Conservation (phyloP, 2,329 filamentous ascomycete genomes). For the Fusarium secorum region DNA sequence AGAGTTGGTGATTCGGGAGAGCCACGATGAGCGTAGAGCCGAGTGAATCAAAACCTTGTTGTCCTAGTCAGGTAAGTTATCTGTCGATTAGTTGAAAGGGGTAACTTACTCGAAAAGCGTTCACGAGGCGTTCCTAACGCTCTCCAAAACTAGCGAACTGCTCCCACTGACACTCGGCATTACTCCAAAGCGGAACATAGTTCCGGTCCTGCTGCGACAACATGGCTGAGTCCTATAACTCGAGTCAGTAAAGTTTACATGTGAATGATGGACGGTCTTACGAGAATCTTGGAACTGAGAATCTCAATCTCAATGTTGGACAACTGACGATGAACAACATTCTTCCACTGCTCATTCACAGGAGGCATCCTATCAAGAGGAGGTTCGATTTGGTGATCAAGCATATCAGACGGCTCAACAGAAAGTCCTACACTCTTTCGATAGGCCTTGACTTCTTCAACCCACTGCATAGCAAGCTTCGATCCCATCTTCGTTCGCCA, state of each 20-base stretch:
- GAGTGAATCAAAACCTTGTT: conserved; percentile 39
- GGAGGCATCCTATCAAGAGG: conserved; percentile 22
- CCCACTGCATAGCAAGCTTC: conserved; percentile 11
- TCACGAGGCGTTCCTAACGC: conserved; percentile 37
- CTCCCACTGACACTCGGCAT: conserved; percentile 37
- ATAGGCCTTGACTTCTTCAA: neutral
- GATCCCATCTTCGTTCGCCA: conserved; percentile 36
- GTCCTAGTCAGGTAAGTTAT: conserved; percentile 6
- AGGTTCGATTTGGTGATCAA: conserved; percentile 22
- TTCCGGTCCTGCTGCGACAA: conserved; percentile 30
- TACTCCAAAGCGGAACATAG: conserved; percentile 34
- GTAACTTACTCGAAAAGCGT: conserved; percentile 28
- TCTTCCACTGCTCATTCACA: conserved; percentile 30
- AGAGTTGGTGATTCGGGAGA: conserved; percentile 32
- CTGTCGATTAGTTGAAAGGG: accelerated
- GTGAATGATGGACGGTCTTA: neutral
- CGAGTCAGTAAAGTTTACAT: neutral
- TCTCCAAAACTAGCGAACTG: conserved; percentile 36
- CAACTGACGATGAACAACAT: conserved; percentile 25
- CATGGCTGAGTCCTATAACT: conserved; percentile 20
- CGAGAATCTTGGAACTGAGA: conserved; percentile 31
- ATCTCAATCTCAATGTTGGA: conserved; percentile 38
- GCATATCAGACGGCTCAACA: conserved; percentile 1
- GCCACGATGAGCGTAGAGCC: conserved; percentile 33
- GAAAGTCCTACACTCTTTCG: neutral